A percentile compares a stretch with the other conserved stretches of the same genome.
Evolutionary conservation across 495 filamentous ascomycete species (phyloP).

Genomic region (Talaromyces liani): DNA sequence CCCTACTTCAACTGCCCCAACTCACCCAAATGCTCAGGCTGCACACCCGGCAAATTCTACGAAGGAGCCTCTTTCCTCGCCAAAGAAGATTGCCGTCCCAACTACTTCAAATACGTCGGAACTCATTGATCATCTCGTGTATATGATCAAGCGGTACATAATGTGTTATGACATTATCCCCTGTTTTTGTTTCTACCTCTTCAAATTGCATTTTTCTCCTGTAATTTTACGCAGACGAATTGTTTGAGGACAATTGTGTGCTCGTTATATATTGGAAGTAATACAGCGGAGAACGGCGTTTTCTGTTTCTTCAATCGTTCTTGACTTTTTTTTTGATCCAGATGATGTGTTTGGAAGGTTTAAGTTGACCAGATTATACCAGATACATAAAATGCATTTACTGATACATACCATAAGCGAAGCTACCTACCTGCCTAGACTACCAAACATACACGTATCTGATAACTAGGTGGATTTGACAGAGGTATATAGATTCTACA

Average conservation of each 20-base stretch:
- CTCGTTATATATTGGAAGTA: neutral
- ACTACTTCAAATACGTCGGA: slow-evolving; percentile 93
- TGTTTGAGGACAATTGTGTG: neutral
- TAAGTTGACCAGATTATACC: neutral
- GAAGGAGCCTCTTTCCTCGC: slow-evolving; percentile 78
- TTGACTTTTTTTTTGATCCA: neutral
- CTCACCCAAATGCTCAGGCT: slow-evolving; percentile 88
- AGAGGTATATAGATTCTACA: too few relatives aligned
- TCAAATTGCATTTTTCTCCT: neutral
- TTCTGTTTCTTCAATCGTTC: neutral
- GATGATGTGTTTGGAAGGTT: neutral
- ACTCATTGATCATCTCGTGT: slow-evolving; percentile 48
- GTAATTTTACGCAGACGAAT: neutral
- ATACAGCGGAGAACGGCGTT: slow-evolving; percentile 3
- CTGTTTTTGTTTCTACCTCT: neutral
- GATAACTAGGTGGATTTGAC: too few relatives aligned
- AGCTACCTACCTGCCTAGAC: too few relatives aligned
- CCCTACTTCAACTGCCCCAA: slow-evolving; percentile 99
- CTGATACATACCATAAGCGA: neutral
- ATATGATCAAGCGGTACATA: neutral
- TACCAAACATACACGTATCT: too few relatives aligned
- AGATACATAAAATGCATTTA: neutral
- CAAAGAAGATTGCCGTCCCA: slow-evolving; percentile 90
- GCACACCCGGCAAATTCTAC: slow-evolving; percentile 75
- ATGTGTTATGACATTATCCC: neutral